Evolutionary conservation across 345 rosid genomes (phyloP).

Genomic region (Camelina sativa): DNA sequence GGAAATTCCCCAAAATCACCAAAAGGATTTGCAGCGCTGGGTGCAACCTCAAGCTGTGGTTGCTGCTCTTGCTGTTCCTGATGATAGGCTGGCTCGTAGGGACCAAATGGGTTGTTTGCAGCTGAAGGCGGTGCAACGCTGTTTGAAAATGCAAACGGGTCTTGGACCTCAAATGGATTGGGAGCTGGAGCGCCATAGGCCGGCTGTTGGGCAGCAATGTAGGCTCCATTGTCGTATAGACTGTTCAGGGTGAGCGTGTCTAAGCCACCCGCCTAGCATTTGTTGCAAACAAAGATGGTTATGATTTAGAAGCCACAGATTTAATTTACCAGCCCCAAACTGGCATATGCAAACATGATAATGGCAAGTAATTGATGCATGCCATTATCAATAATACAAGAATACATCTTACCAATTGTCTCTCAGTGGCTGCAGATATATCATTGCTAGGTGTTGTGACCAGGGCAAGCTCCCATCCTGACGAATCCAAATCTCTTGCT

Average conservation of each 20-base stretch:
- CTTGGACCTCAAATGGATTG: conserved; percentile 81
- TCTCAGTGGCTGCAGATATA: conserved; percentile 66
- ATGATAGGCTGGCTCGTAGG: conserved; percentile 60
- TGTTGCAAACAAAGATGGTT: conserved; percentile 1
- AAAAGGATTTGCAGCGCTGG: conserved; percentile 70
- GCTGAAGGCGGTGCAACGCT: conserved; percentile 49
- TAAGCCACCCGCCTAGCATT: conserved; percentile 84
- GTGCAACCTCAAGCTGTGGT: conserved; percentile 53
- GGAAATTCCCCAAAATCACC: conserved; percentile 51
- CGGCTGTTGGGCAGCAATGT: conserved; percentile 66
- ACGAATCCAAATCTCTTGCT: conserved; percentile 59
- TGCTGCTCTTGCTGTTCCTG: conserved; percentile 50
- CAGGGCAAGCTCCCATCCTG: conserved; percentile 90
- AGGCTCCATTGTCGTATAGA: conserved; percentile 70
- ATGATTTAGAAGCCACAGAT: neutral
- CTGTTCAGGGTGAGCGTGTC: conserved; percentile 80
- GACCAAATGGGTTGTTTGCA: conserved; percentile 67
- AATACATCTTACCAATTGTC: conserved; percentile 68
- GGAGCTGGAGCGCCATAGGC: conserved; percentile 65
- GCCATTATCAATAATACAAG: conserved; percentile 19
- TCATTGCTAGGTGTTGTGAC: conserved; percentile 72
- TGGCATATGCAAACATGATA: neutral
- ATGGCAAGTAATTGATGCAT: conserved; percentile 6
- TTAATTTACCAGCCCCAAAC: neutral
- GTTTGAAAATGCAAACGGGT: conserved; percentile 61